Evolutionary conservation across 106 monocot species (phyloP).

Genomic region (Dendrobium chrysotoxum): DNA sequence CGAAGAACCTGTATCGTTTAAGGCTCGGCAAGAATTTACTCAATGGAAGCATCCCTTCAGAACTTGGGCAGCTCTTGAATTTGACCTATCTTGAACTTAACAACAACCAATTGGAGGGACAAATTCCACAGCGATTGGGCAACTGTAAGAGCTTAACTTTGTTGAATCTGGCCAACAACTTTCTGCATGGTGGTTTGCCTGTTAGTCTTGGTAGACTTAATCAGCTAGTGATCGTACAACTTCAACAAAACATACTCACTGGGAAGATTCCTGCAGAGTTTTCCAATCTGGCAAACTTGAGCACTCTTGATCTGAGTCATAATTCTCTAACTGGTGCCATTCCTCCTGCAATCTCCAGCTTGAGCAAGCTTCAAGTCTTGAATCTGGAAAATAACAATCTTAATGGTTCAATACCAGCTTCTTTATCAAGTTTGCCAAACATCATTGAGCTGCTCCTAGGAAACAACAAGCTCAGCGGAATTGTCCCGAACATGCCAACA

Average conservation of each 20-base stretch:
- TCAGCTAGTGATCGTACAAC: conserved; percentile 40
- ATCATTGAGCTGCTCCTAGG: conserved; percentile 50
- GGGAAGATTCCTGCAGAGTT: conserved; percentile 42
- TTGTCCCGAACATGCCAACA: conserved; percentile 33
- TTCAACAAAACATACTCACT: conserved; percentile 36
- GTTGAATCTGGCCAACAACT: conserved; percentile 50
- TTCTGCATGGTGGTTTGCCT: conserved; percentile 27
- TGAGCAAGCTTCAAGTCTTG: conserved; percentile 28
- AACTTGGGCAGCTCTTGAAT: neutral
- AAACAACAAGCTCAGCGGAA: conserved; percentile 37
- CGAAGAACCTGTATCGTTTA: neutral
- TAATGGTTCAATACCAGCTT: conserved; percentile 30
- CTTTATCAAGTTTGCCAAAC: conserved; percentile 12
- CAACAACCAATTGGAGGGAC: conserved; percentile 11
- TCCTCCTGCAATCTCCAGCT: conserved; percentile 21
- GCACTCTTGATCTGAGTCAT: conserved; percentile 36
- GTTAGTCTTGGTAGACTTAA: conserved; percentile 35
- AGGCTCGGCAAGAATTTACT: conserved; percentile 7
- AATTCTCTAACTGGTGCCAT: conserved; percentile 43
- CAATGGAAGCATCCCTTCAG: neutral
- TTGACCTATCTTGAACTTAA: conserved; percentile 11
- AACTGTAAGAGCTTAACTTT: conserved; percentile 29
- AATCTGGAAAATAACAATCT: conserved; percentile 34
- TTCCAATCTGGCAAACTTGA: conserved; percentile 16
- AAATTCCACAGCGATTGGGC: conserved; percentile 23